A percentile compares a stretch with the other conserved stretches of the same genome.
These are phyloP conservation scores for Fusarium hostae DNA, from an alignment of 2,329 filamentous ascomycete genomes.

Conservation along the genomic window DNA sequence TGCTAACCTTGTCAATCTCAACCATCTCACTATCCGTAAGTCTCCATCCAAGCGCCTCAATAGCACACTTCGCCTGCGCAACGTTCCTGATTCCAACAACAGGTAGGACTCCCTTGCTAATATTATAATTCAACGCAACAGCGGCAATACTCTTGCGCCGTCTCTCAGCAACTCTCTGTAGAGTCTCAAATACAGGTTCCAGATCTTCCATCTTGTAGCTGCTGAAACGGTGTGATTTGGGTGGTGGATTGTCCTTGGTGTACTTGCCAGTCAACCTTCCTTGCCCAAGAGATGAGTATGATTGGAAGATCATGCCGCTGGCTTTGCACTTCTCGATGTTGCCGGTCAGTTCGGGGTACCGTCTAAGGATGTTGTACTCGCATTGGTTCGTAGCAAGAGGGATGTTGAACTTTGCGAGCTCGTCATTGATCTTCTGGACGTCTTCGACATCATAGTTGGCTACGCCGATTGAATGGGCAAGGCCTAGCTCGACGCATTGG, in stretches of 20 bases:
- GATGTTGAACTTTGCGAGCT: constrained; percentile 22
- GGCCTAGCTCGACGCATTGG: constrained; percentile 12
- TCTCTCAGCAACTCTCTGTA: background rate
- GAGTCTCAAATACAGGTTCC: background rate
- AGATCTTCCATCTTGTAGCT: constrained; percentile 19
- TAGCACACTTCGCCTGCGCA: constrained; percentile 1
- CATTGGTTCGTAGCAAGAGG: constrained; percentile 19
- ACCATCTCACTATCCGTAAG: background rate
- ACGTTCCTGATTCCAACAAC: constrained; percentile 20
- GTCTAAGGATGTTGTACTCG: constrained; percentile 17
- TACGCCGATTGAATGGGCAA: constrained; percentile 1
- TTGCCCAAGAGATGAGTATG: background rate
- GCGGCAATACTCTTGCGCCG: constrained; percentile 6
- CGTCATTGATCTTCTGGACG: constrained; percentile 1
- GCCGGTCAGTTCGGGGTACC: background rate
- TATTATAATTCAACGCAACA: constrained; percentile 3
- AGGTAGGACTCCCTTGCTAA: constrained; percentile 2
- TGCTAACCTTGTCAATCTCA: constrained; percentile 11
- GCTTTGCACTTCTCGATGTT: constrained; percentile 12
- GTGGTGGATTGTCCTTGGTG: background rate
- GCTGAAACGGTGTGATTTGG: background rate
- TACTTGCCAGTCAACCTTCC: constrained; percentile 6
- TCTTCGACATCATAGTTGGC: constrained; percentile 12
- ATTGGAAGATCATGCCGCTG: constrained; percentile 21
- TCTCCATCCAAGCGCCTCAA: constrained; percentile 14